phyloP scores from a whole-genome alignment of 441 rosid genomes.

The Corymbia citriodora region DNA sequence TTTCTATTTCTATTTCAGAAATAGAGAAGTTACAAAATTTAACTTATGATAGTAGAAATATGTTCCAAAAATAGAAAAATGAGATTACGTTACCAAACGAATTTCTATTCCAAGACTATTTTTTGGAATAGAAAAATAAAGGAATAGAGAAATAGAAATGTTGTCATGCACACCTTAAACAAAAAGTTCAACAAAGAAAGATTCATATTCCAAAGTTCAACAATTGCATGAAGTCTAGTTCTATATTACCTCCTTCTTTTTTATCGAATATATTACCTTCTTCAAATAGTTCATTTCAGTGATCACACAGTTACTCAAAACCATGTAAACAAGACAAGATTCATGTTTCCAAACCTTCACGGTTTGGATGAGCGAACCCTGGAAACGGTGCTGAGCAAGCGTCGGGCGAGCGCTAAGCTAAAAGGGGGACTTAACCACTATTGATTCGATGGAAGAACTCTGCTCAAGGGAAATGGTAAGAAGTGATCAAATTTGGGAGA shows the following conservation, averaged over 20 bases:
- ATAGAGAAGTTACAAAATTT: too few species aligned
- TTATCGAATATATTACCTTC: conserved; percentile 24
- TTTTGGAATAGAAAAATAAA: too few species aligned
- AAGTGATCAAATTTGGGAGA: too few species aligned
- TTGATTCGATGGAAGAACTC: not conserved
- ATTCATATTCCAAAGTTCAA: not conserved
- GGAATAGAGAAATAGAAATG: too few species aligned
- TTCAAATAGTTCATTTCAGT: conserved; percentile 62
- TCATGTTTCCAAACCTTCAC: not conserved
- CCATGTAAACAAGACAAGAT: not conserved
- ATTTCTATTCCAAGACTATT: too few species aligned
- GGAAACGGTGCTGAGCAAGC: not conserved
- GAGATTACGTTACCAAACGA: too few species aligned
- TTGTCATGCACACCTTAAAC: too few species aligned
- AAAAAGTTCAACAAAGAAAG: not conserved
- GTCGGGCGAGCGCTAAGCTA: not conserved
- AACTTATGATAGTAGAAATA: too few species aligned
- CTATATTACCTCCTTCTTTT: conserved; percentile 34
- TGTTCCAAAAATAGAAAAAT: too few species aligned
- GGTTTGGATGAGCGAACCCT: not conserved
- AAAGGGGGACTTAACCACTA: not conserved
- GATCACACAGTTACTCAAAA: conserved; percentile 42
- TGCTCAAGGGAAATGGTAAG: too few species aligned
- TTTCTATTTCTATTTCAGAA: too few species aligned
- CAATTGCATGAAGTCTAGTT: not conserved